Evolutionary conservation across 2,329 filamentous ascomycete species (phyloP), one percentile per base, ranked within the genome.

Genomic region (Fusarium metavorans): DNA sequence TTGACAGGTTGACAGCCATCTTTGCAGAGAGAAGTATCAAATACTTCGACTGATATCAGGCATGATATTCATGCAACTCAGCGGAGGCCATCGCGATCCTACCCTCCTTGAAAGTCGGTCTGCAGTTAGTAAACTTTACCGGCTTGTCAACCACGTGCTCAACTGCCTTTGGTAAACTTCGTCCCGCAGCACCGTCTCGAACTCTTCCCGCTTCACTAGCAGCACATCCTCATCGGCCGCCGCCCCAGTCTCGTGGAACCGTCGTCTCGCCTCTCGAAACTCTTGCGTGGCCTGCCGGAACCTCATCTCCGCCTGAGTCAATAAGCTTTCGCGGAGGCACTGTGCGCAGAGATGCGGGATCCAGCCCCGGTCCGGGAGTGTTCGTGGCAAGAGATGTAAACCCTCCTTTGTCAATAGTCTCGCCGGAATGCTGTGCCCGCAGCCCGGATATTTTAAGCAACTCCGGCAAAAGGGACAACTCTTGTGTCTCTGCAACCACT

Each of bases 391-490:
- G 1, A 77, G 62, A 57, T 78, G 72, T n/a, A 85, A 77, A 8
- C 75, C 79, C 37, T 81, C 76, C 5, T 68, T 70, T 1, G 80
- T 78, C 50, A 85, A 66, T 18, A 74, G 64, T 3, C 77, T 74
- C 10, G 75, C 67, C 35, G 66, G 64, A 16, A 83, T 70, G 5
- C 32, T 25, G 70, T 85, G 83, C 3, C 76, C 63, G 66, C 83
- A 85, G 5, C 56, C 66, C 2, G 66, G 39, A 68, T 84, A 77
- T 6, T 34, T 56, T 71, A 84, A 69, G 5, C 63, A 20, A 11
- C 68, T 43, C 20, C 82, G 78, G 64, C 83, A 85, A 66, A 84
- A 83, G 1, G 81, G 84, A 58, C 83, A 85, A 11, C 58, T 71
- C 4, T 65, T 35, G 37, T 81, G 62, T 1, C 30, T 35, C 0